phyloP scores from a whole-genome alignment of 1,139 yeast genomes.

The Nakaseomyces sp. region DNA sequence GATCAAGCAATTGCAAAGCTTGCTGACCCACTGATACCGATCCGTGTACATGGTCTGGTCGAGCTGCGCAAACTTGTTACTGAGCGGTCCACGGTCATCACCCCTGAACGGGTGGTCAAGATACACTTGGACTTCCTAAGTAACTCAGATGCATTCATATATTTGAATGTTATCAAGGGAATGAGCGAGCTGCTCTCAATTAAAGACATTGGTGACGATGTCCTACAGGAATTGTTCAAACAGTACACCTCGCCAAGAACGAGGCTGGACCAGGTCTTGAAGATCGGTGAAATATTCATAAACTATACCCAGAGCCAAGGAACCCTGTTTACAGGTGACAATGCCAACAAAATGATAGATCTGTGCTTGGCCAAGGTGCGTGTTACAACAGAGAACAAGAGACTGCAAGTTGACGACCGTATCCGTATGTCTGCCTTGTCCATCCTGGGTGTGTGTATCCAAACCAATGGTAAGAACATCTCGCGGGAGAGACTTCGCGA shows the following conservation, averaged over 20 bases:
- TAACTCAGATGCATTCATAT: slow-evolving; percentile 81
- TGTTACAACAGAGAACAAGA: slow-evolving; percentile 10
- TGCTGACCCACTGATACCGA: slow-evolving; percentile 73
- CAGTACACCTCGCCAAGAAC: slow-evolving; percentile 11
- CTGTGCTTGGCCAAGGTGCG: slow-evolving; percentile 27
- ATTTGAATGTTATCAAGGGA: slow-evolving; percentile 75
- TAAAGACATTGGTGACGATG: neutral
- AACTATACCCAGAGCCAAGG: slow-evolving; percentile 47
- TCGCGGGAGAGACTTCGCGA: slow-evolving; percentile 38
- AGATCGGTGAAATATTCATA: slow-evolving; percentile 72
- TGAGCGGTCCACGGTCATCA: slow-evolving; percentile 41
- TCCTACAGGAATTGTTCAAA: neutral
- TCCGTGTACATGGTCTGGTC: slow-evolving; percentile 77
- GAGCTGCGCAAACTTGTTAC: slow-evolving; percentile 52
- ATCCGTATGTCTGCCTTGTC: slow-evolving; percentile 84
- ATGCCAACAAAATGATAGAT: slow-evolving; percentile 33
- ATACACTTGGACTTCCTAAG: slow-evolving; percentile 57
- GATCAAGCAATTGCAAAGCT: slow-evolving; percentile 57
- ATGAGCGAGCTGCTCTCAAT: slow-evolving; percentile 50
- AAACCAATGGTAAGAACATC: slow-evolving; percentile 50
- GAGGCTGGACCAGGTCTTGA: slow-evolving; percentile 54
- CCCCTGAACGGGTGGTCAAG: slow-evolving; percentile 47
- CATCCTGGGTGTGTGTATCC: slow-evolving; percentile 59
- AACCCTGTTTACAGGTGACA: slow-evolving; percentile 39
- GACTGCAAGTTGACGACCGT: slow-evolving; percentile 41